phyloP scores from a whole-genome alignment of 352 stramenopile species.

The Phytophthora constricta region DNA sequence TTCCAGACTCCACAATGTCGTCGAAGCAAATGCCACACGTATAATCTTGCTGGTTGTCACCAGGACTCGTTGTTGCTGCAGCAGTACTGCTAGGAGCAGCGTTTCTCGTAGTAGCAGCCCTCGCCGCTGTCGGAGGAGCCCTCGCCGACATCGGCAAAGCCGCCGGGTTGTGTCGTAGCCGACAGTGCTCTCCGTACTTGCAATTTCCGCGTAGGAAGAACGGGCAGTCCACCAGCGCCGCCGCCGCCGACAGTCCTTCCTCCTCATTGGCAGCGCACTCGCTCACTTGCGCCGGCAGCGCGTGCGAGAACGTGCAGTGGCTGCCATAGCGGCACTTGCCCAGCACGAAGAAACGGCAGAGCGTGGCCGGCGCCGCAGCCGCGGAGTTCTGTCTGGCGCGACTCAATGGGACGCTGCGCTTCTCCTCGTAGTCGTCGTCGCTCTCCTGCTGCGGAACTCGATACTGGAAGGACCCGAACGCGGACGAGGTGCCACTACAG shows the following conservation, averaged over 20 bases:
- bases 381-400: background rate
- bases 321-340: constrained; percentile 78
- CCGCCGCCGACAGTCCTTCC: constrained; percentile 49
- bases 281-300: constrained; percentile 36
- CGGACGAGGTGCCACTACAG: too few species aligned
- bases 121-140: background rate
- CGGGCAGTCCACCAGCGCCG: constrained; percentile 72
- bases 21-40: constrained; percentile 88
- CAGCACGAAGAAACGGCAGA: constrained; percentile 84
- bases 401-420: constrained; percentile 4
- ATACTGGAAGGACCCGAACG: constrained; percentile 23
- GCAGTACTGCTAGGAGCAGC: background rate
- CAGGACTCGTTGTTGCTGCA: background rate
- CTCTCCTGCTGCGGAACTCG: constrained; percentile 12
- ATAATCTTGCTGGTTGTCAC: constrained; percentile 51
- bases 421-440: constrained; percentile 26
- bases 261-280: constrained; percentile 44
- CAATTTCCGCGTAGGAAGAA: constrained; percentile 81
- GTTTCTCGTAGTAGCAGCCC: constrained; percentile 1
- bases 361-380: constrained; percentile 32
- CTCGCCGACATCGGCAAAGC: constrained; percentile 11
- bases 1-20: constrained; percentile 77
- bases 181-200: constrained; percentile 76
- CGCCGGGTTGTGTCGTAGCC: constrained; percentile 55
- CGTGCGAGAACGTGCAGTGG: constrained; percentile 78